A percentile compares a stretch with the other conserved stretches of the same genome.
Conservation (phyloP, 176 grass and related monocot species). For the Areca catechu region DNA sequence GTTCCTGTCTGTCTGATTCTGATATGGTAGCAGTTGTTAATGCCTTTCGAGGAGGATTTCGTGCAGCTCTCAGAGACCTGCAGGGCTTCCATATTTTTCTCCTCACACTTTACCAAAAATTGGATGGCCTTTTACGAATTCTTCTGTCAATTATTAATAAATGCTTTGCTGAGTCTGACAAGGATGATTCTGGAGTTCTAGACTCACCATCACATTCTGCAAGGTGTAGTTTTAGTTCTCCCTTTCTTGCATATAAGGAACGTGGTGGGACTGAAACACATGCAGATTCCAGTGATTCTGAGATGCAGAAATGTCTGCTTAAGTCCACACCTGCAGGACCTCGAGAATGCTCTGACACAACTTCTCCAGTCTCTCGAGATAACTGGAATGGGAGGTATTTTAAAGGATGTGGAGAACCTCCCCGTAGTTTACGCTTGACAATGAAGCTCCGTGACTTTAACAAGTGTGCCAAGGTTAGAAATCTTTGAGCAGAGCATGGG, state of each 20-base stretch:
- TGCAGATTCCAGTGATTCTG: slow-evolving; percentile 35
- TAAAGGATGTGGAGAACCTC: slow-evolving; percentile 53
- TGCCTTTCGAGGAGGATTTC: slow-evolving; percentile 80
- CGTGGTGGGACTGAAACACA: slow-evolving; percentile 19
- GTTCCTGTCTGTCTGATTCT: slow-evolving; percentile 34
- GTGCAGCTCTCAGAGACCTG: slow-evolving; percentile 66
- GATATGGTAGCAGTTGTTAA: slow-evolving; percentile 45
- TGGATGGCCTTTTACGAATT: slow-evolving; percentile 57
- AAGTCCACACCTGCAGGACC: slow-evolving; percentile 32
- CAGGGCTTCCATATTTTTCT: slow-evolving; percentile 86
- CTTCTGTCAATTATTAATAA: slow-evolving; percentile 65
- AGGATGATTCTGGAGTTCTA: slow-evolving; percentile 48
- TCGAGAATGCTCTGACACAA: slow-evolving; percentile 48
- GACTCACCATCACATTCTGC: slow-evolving; percentile 25
- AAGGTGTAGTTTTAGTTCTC: slow-evolving; percentile 11
- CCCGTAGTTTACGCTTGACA: slow-evolving; percentile 62
- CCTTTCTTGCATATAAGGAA: slow-evolving; percentile 15
- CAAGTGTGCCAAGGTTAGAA: slow-evolving; percentile 75
- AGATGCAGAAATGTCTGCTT: slow-evolving; percentile 38
- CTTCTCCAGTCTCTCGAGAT: slow-evolving; percentile 56
- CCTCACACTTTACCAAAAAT: slow-evolving; percentile 72
- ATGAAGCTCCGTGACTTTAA: slow-evolving; percentile 89
- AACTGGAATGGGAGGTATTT: slow-evolving; percentile 39
- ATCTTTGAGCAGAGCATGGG: too few relatives aligned
- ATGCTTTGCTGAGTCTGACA: slow-evolving; percentile 48